Percentiles rank a stretch among this genome's conserved stretches.
Evolutionary conservation across 2,329 filamentous ascomycete species (phyloP).

Genomic region (Fusarium citri): DNA sequence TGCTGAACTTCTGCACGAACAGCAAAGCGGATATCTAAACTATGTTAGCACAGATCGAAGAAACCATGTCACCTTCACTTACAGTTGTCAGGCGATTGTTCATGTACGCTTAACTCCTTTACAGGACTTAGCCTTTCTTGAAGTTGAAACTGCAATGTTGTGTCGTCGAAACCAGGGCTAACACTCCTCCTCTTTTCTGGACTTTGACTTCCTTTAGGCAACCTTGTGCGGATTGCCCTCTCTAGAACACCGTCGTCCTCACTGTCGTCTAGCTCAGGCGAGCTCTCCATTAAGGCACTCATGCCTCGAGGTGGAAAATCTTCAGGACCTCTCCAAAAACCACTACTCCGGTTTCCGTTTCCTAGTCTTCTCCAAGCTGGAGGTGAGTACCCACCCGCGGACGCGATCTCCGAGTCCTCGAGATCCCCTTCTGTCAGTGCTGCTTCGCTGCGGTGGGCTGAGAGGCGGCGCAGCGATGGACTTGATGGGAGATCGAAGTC

Average conservation of each 20-base stretch:
- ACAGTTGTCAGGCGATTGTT: conserved; percentile 62
- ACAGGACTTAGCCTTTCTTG: conserved; percentile 43
- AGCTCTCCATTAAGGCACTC: conserved; percentile 41
- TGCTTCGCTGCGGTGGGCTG: conserved; percentile 51
- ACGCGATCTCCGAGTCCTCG: conserved; percentile 61
- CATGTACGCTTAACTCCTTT: conserved; percentile 34
- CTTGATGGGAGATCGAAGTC: conserved; percentile 65
- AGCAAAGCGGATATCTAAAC: conserved; percentile 85
- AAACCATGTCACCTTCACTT: conserved; percentile 44
- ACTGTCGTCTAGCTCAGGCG: conserved; percentile 46
- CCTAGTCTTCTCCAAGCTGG: conserved; percentile 71
- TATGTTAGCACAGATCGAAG: conserved; percentile 8
- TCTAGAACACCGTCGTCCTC: conserved; percentile 59
- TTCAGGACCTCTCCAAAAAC: conserved; percentile 69
- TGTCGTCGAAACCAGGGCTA: conserved; percentile 60
- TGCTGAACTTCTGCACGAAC: conserved; percentile 90
- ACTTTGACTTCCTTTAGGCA: conserved; percentile 67
- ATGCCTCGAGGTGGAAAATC: conserved; percentile 60
- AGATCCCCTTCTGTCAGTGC: conserved; percentile 51
- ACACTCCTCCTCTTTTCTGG: conserved; percentile 62
- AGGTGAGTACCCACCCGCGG: conserved; percentile 68
- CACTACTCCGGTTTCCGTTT: conserved; percentile 68
- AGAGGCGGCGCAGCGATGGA: conserved; percentile 51
- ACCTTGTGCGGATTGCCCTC: conserved; percentile 64
- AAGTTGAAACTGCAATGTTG: conserved; percentile 53